Conservation (phyloP, 2,329 filamentous ascomycete species). For the Metarhizium sp. region DNA sequence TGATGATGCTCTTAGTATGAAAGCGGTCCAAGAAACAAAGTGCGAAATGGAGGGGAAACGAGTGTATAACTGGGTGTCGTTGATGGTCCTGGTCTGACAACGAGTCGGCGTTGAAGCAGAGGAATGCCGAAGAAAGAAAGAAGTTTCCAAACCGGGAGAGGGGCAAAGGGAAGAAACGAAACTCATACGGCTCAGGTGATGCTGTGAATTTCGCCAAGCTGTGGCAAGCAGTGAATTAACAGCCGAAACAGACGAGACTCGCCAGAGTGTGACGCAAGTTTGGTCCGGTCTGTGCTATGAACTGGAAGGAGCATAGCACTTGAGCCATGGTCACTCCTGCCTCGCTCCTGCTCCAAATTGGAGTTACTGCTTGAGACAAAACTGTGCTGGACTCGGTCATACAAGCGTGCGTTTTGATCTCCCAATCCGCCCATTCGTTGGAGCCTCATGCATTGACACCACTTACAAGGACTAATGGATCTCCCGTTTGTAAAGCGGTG, state of each 20-base stretch:
- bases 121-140: background rate
- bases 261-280: background rate
- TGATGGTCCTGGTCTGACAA: background rate
- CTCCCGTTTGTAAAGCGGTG: background rate
- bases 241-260: background rate
- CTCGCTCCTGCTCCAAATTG: background rate
- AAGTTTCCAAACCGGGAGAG: background rate
- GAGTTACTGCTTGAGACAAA: background rate
- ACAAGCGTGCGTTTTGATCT: background rate
- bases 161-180: background rate
- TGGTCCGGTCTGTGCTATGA: background rate
- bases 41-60: background rate
- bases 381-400: background rate
- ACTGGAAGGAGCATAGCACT: background rate
- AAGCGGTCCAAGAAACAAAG: background rate
- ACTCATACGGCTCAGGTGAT: background rate
- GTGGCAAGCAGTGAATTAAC: background rate
- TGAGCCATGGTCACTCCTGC: background rate
- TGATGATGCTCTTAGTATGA: constrained; percentile 10
- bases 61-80: background rate
- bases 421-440: background rate
- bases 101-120: background rate
- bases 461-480: background rate
- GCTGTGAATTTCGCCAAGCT: background rate
- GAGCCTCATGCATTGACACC: background rate